These are phyloP conservation scores for Cercospora janseana DNA, from an alignment of 2,329 filamentous ascomycete genomes.

Conservation along the genomic window DNA sequence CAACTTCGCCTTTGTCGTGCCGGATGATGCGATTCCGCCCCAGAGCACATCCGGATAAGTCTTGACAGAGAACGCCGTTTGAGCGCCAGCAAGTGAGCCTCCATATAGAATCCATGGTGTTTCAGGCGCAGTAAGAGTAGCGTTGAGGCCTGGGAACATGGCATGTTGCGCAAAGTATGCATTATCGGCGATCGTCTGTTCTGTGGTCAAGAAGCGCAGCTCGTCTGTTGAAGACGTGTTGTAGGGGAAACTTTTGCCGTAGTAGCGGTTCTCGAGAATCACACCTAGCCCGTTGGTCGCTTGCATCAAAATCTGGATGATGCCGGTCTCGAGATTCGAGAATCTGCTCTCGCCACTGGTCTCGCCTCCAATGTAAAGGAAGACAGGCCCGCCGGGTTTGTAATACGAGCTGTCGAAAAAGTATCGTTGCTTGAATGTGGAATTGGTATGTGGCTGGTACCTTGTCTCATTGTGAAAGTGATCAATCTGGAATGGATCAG, in stretches of 20 bases:
- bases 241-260: constrained; percentile 52
- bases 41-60: constrained; percentile 65
- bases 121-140: constrained; percentile 43
- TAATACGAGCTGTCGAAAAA: constrained; percentile 79
- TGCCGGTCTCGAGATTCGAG: constrained; percentile 71
- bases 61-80: constrained; percentile 49
- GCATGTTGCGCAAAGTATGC: constrained; percentile 53
- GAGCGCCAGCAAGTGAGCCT: constrained; percentile 46
- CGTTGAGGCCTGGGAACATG: constrained; percentile 46
- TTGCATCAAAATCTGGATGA: constrained; percentile 55
- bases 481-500: constrained; percentile 53
- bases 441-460: constrained; percentile 73
- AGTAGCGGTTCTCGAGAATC: constrained; percentile 55
- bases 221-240: constrained; percentile 51
- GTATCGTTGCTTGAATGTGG: constrained; percentile 69
- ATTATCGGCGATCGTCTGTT: constrained; percentile 54
- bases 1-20: constrained; percentile 71
- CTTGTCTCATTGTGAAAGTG: constrained; percentile 76
- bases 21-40: constrained; percentile 73
- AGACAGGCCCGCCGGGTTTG: constrained; percentile 72
- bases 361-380: constrained; percentile 72
- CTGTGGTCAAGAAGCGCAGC: constrained; percentile 51
- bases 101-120: constrained; percentile 51
- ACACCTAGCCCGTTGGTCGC: constrained; percentile 55
- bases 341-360: constrained; percentile 61